Evolutionary conservation across 192 early-diverging fungal genomes (phyloP), one percentile per base, ranked within the genome.

Genomic region (Podila epigama): DNA sequence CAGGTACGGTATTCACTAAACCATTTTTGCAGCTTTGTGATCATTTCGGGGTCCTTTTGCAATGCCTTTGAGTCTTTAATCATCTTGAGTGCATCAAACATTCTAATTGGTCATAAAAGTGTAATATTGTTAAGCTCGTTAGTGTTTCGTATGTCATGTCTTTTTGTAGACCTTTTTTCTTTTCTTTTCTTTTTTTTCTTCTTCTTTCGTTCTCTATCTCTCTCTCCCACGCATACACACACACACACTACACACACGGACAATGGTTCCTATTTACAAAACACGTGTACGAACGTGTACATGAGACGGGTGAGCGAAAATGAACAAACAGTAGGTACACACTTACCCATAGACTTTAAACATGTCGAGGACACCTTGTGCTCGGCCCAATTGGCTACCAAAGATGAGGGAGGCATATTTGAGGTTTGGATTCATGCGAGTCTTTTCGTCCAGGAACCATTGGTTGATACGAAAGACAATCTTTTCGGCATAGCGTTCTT

Each of bases 361-460:
- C 66, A 84, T 82, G 60, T 84, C 83, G 18, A 84, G 75, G 42
- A 84, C 67, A 9, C 81, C 83, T 28, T 77, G 60, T 2, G 69
- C 62, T 32, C 78, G 69, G 0, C 83, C 83, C 22, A 69, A 44
- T 1, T 58, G 36, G 15, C 64, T 51, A 5, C 87, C 87, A 52
- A 68, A 79, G 48, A 86, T 83, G 59, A 80, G 66, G 15, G 82
- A 82, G 1, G 63, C 86, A 52, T 82, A 90, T 42, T 88, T 80
- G 50, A 90, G 50, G 56, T 87, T 81, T n/a, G 89, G 87, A 53
- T 90, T 90, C 89, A 90, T 90, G 9, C 62, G 36, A 2, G 87
- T 88, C 11, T 54, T 65, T 10, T 65, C 52, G 52, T 90, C 69
- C 25, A 90, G 18, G 66, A 90, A 90, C 87, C 89, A 90, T 37